Conservation (phyloP, 768 basidiomycete species). For the Tricholoma furcatifolium region DNA sequence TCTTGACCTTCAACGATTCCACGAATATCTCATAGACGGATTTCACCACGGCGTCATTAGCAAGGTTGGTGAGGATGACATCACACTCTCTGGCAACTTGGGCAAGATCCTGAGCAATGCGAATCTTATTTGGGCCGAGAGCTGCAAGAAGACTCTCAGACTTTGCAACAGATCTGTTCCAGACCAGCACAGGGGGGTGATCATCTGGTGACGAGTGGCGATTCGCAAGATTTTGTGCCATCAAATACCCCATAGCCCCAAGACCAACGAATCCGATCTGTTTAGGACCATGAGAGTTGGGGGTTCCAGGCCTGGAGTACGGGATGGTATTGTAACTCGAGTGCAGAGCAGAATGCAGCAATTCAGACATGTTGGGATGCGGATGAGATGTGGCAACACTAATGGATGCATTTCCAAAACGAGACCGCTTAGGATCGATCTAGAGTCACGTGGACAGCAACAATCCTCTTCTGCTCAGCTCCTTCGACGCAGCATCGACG, state of each 20-base stretch:
- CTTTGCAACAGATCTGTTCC: constrained; percentile 71
- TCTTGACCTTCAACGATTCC: constrained; percentile 51
- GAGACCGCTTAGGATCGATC: neutral
- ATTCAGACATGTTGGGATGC: constrained; percentile 18
- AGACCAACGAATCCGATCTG: constrained; percentile 48
- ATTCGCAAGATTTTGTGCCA: constrained; percentile 79
- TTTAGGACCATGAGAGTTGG: constrained; percentile 28
- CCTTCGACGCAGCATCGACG: constrained; percentile 5
- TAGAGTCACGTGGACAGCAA: constrained; percentile 12
- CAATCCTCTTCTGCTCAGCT: neutral
- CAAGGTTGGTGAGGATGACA: constrained; percentile 72
- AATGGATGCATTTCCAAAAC: constrained; percentile 3
- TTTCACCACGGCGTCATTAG: constrained; percentile 69
- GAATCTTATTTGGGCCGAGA: constrained; percentile 50
- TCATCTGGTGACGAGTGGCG: constrained; percentile 34
- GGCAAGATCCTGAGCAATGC: constrained; percentile 53
- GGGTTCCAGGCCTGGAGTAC: constrained; percentile 62
- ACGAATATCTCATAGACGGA: constrained; percentile 61
- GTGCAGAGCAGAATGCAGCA: constrained; percentile 19
- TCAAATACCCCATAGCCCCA: constrained; percentile 71
- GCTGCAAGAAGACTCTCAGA: constrained; percentile 55
- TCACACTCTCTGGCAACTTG: constrained; percentile 69
- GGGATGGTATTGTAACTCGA: constrained; percentile 21
- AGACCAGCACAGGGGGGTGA: constrained; percentile 61
- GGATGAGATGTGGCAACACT: constrained; percentile 1